Conservation (phyloP, 805 yeast species). For the Middelhovenomyces tepae region DNA sequence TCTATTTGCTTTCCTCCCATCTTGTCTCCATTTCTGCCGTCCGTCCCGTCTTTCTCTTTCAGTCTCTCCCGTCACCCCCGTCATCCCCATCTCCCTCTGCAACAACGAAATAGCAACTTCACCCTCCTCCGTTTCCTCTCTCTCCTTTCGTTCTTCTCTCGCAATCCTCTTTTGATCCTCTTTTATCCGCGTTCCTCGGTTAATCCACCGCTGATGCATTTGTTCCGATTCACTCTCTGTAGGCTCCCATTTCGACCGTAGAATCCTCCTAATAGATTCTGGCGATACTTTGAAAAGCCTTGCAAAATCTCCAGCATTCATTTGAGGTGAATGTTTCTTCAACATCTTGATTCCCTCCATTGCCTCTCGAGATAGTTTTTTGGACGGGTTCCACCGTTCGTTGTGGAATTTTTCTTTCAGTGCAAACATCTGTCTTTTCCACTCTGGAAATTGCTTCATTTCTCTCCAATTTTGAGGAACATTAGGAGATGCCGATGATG, state of each 20-base stretch:
- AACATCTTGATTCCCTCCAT: constrained; percentile 56
- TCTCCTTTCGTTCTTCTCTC: constrained; percentile 17
- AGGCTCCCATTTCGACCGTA: constrained; percentile 73
- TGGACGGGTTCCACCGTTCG: constrained; percentile 56
- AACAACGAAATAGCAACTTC: too few species aligned
- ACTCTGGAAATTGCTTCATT: constrained; percentile 41
- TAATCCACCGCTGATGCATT: constrained; percentile 43
- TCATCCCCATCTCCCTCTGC: too few species aligned
- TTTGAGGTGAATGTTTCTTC: constrained; percentile 47
- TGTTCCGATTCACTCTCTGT: constrained; percentile 41
- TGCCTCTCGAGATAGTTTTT: constrained; percentile 55
- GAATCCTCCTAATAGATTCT: constrained; percentile 71
- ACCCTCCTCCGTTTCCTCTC: constrained; percentile 12
- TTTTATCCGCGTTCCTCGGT: constrained; percentile 31
- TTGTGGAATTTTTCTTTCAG: constrained; percentile 51
- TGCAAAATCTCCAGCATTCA: constrained; percentile 52
- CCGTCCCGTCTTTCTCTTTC: too few species aligned
- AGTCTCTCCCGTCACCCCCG: too few species aligned
- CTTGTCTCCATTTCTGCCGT: too few species aligned
- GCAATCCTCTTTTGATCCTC: constrained; percentile 5
- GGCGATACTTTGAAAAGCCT: constrained; percentile 63
- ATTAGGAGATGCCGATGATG: too few species aligned
- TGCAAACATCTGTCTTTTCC: constrained; percentile 64
- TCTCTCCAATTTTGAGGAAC: constrained; percentile 43
- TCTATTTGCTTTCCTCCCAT: too few species aligned